Base-by-base conservation (phyloP, 129 eudicot genomes). In the Pseudognaphalium luteoalbum region DNA sequence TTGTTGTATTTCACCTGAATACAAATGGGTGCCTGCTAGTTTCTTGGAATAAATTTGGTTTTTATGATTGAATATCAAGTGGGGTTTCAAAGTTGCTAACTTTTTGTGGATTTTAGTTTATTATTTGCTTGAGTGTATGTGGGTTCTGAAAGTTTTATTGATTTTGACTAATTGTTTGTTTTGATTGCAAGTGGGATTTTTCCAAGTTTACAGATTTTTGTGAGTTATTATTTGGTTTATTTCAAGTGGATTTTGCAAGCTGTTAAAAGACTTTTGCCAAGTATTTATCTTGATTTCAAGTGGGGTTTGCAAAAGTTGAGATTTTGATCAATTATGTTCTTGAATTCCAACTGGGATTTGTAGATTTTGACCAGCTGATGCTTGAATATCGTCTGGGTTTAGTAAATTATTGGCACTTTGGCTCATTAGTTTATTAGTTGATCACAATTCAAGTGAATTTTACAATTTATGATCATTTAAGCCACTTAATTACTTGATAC, bases 51-150 rank as follows among this genome's bases (percentile, higher is more conserved):
- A 34, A 47, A 29, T 63, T 41, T 32, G 9, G 10, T n/a, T 39
- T 4, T 39, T 39, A 34, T 25, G 51, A 17, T 59, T 69, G 33
- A 59, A 65, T 72, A 65, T 59, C 77, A 73, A 80, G 42, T 63
- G 20, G 58, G 30, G 39, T 72, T 79, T 60, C 22, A 63, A 63
- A 30, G 44, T 64, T 16, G 15, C 2, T 5, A 17, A 2, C 25
- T n/a, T 71, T 35, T 34, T 51, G 0, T 33, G 22, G 44, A 6
- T 80, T 73, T 41, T 58, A 62, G 19, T 30, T 25, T 10, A 74
- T 61, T 61, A 9, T 74, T 42, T 41, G 60, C 70, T 17, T 30
- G 25, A 64, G 17, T 60, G 10, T 25, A 2, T 67, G 8, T 22
- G 32, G n/a, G 47, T 17, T 66, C 9, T 34, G 2, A 16, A 60